Evolutionary conservation across 306 rosid genomes (phyloP).

Genomic region (Lathyrus aphaca): DNA sequence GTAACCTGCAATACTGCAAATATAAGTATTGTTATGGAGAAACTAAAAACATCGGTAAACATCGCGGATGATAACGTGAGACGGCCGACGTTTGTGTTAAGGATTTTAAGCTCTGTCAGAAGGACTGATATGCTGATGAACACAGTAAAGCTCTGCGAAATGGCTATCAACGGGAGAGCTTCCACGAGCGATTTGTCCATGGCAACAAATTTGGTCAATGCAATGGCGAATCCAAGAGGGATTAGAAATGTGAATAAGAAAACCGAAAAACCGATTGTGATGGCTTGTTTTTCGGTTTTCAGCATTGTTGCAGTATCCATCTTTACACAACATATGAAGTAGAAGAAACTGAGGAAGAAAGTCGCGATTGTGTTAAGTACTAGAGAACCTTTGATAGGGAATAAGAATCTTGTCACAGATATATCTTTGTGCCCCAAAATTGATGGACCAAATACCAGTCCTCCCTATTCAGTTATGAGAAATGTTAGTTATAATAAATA

Average conservation of each 20-base stretch:
- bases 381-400: conserved; percentile 47
- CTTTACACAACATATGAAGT: conserved; percentile 52
- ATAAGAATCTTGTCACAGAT: conserved; percentile 27
- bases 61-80: conserved; percentile 52
- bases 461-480: conserved; percentile 42
- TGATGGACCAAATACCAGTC: conserved; percentile 67
- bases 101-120: conserved; percentile 56
- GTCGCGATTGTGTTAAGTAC: conserved; percentile 48
- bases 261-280: conserved; percentile 45
- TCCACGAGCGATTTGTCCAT: conserved; percentile 29
- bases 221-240: conserved; percentile 7
- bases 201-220: background rate
- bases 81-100: conserved; percentile 65
- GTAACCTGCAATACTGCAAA: conserved; percentile 22
- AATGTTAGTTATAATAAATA: background rate
- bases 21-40: background rate
- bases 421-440: conserved; percentile 41
- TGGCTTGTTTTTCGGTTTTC: conserved; percentile 48
- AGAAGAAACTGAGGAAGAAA: conserved; percentile 57
- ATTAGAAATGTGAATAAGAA: conserved; percentile 36
- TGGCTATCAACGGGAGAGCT: conserved; percentile 38
- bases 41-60: conserved; percentile 48
- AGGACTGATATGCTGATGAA: conserved; percentile 52
- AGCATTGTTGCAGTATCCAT: conserved; percentile 44
- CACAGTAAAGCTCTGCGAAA: conserved; percentile 49